phyloP scores from a whole-genome alignment of 192 early-diverging fungal genomes.

The Coemansia sp. region DNA sequence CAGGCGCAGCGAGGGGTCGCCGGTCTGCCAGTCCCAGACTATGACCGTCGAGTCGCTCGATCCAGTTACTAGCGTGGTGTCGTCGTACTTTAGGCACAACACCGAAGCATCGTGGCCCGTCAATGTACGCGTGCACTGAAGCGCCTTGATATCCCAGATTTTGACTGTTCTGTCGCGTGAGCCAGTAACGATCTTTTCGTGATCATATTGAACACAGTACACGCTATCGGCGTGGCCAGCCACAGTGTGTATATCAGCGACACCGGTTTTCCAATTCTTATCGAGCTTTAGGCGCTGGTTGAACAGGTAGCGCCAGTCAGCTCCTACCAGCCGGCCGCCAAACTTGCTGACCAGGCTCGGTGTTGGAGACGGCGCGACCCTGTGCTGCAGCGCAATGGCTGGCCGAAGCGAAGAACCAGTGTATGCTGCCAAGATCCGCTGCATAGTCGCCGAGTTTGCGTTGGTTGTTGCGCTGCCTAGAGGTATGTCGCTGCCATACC shows the following conservation, averaged over 20 bases:
- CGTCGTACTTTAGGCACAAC: constrained; percentile 82
- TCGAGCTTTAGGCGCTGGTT: constrained; percentile 64
- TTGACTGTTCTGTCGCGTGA: constrained; percentile 76
- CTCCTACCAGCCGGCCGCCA: constrained; percentile 15
- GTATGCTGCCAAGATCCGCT: constrained; percentile 34
- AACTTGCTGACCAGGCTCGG: constrained; percentile 13
- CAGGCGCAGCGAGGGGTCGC: constrained; percentile 56
- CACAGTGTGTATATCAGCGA: constrained; percentile 59
- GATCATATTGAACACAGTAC: constrained; percentile 88
- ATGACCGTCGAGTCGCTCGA: constrained; percentile 85
- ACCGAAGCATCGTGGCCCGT: constrained; percentile 70
- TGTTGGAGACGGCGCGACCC: constrained; percentile 48
- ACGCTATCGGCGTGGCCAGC: constrained; percentile 83
- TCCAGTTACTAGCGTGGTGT: constrained; percentile 73
- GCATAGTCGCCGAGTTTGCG: constrained; percentile 7
- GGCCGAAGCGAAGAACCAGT: constrained; percentile 44
- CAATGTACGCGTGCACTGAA: constrained; percentile 61
- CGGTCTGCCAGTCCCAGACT: constrained; percentile 75
- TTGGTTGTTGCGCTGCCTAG: not conserved
- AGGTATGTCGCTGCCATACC: not conserved
- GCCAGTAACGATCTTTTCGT: constrained; percentile 72
- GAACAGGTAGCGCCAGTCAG: constrained; percentile 76
- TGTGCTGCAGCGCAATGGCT: constrained; percentile 49
- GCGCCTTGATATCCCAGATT: constrained; percentile 77
- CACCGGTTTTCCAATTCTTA: constrained; percentile 50